Evolutionary conservation across 352 stramenopile species (phyloP), one percentile per base, ranked within the genome.

Genomic region (Globisporangium nagaii): DNA sequence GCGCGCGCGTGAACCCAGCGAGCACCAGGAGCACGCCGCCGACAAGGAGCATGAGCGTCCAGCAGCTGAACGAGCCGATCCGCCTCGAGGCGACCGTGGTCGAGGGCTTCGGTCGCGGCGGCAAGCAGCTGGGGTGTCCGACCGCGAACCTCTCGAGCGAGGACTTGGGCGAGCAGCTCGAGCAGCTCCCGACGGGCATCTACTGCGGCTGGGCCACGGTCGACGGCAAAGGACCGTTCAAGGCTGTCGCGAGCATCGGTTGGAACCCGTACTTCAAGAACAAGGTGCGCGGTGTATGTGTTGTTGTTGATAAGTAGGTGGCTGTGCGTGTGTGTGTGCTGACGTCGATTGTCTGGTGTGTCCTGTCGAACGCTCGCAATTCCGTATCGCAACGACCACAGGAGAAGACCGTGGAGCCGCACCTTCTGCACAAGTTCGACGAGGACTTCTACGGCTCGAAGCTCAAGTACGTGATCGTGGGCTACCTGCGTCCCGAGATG

Each of bases 241-340:
- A 98, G 71, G 94, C 93, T 19, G 96, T 98, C 22, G 96, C 95
- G n/a, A 99, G 97, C 78, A 96, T 99, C 35, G 96, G 96, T 12
- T 98, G 86, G 86, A 97, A 97, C 68, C 90, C 90, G 36, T 96
- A 90, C 70, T 97, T 96, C 57, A 87, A 95, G 60, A 97, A 97
- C 62, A 82, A 96, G 68, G 83, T 95, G 35, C 63, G 45, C 47
- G 22, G 0, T 13, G 17, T 32, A 1, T 20, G 25, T 25, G 2
- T 46, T 44, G 49, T 43, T 19, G 41, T 28, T 35, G 53, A 15
- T 30, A n/a, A n/a, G n/a, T n/a, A n/a, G 55, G 11, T 27, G 43
- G 27, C 25, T 52, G 11, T 19, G 11, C 20, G 27, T 51, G 36
- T 22, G 17, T n/a, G 4, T 41, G 32, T 65, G 8, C 43, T 19